Evolutionary conservation across 495 filamentous ascomycete genomes (phyloP).

Genomic region (Penicillium nucicola): DNA sequence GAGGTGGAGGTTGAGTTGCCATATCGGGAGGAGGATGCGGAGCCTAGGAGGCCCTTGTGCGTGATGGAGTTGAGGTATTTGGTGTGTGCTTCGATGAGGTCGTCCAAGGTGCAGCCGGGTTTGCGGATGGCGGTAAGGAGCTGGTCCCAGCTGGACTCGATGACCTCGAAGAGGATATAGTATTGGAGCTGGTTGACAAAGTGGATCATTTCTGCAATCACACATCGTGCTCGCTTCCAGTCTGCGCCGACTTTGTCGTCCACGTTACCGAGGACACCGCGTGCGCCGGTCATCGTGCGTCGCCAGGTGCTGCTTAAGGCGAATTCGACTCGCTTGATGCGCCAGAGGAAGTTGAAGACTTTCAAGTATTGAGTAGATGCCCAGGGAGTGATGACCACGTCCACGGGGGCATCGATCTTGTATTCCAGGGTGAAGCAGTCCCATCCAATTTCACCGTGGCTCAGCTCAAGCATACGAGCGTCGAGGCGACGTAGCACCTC

Average conservation of each 20-base stretch:
- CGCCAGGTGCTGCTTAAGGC: constrained; percentile 87
- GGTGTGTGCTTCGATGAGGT: constrained; percentile 88
- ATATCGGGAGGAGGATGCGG: constrained; percentile 43
- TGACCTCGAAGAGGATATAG: constrained; percentile 98
- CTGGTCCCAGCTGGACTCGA: constrained; percentile 89
- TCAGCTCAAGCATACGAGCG: constrained; percentile 92
- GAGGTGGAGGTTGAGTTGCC: constrained; percentile 38
- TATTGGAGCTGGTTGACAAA: constrained; percentile 97
- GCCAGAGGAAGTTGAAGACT: constrained; percentile 99
- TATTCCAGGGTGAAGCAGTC: constrained; percentile 99
- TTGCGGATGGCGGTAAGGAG: constrained; percentile 76
- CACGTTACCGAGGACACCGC: constrained; percentile 84
- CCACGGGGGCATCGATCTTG: constrained; percentile 94
- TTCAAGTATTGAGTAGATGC: constrained; percentile 95
- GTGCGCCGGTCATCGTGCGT: constrained; percentile 91
- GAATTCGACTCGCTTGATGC: constrained; percentile 96
- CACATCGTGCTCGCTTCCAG: constrained; percentile 87
- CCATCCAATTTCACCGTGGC: constrained; percentile 97
- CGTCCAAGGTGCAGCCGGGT: constrained; percentile 86
- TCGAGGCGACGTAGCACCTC: constrained; percentile 91
- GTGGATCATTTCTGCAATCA: constrained; percentile 95
- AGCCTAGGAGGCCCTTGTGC: constrained; percentile 90
- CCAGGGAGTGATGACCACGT: constrained; percentile 95
- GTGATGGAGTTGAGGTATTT: constrained; percentile 91
- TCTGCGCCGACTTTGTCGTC: constrained; percentile 71